Percentiles rank a stretch among this genome's conserved stretches.
phyloP scores from a whole-genome alignment of 495 filamentous ascomycete genomes.

The Trypethelium eluteriae region DNA sequence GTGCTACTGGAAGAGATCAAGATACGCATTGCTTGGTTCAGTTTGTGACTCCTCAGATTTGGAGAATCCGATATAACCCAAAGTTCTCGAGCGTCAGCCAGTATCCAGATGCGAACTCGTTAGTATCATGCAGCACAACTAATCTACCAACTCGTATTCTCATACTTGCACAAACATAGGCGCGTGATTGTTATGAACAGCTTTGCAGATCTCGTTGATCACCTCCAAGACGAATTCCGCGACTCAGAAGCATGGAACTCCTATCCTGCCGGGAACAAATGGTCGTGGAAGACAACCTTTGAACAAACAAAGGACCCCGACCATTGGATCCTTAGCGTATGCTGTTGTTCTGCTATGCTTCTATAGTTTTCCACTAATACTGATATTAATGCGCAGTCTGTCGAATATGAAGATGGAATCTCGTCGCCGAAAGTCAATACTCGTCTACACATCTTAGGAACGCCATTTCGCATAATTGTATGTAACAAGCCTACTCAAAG shows the following conservation, averaged over 20 bases:
- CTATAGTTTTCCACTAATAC: not conserved
- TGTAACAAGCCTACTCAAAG: not conserved
- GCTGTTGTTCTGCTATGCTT: not conserved
- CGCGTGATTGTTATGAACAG: not conserved
- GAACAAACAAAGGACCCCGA: not conserved
- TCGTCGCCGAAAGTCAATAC: not conserved
- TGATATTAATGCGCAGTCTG: not conserved
- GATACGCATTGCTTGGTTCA: not conserved
- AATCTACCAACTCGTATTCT: not conserved
- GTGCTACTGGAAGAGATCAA: not conserved
- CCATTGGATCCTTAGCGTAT: constrained; percentile 1
- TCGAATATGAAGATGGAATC: not conserved
- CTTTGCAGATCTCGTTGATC: constrained; percentile 4
- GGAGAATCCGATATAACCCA: not conserved
- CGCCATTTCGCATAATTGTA: not conserved
- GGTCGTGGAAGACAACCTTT: not conserved
- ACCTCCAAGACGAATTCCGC: not conserved
- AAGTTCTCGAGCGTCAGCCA: not conserved
- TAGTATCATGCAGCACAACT: not conserved
- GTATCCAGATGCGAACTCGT: constrained; percentile 2
- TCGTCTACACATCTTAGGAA: not conserved
- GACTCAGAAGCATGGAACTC: constrained; percentile 1
- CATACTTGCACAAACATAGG: not conserved
- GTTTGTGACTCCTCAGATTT: constrained; percentile 4
- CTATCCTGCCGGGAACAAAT: not conserved